phyloP scores from a whole-genome alignment of 2,329 filamentous ascomycete genomes.

The Orbilia quercus region DNA sequence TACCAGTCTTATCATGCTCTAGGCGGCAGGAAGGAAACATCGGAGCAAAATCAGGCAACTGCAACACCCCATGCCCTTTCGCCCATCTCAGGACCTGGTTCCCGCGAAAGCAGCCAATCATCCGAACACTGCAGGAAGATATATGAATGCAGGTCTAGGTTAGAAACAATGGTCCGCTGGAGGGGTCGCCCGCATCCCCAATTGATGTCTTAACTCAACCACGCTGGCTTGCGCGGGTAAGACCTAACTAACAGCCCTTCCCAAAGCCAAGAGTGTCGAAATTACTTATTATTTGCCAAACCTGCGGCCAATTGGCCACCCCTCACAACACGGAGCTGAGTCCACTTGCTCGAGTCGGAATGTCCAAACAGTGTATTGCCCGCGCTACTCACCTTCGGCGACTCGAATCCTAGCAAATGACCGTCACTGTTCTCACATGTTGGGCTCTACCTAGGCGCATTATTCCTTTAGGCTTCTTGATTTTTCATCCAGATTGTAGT shows the following conservation, averaged over 20 bases:
- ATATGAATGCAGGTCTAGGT: slow-evolving; percentile 38
- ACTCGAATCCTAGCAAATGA: slow-evolving; percentile 28
- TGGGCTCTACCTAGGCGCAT: neutral
- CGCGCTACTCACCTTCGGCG: too few species aligned
- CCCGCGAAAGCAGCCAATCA: slow-evolving; percentile 50
- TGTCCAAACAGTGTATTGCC: slow-evolving; percentile 22
- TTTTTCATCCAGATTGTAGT: neutral
- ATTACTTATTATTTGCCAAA: slow-evolving; percentile 2
- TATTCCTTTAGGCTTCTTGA: neutral
- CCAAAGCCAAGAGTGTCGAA: slow-evolving; percentile 10
- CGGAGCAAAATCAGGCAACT: slow-evolving; percentile 52
- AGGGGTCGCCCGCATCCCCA: slow-evolving; percentile 32
- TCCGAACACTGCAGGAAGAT: slow-evolving; percentile 1
- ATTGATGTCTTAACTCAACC: slow-evolving; percentile 26
- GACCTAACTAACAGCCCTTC: slow-evolving; percentile 18
- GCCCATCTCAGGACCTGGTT: slow-evolving; percentile 42
- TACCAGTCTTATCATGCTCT: slow-evolving; percentile 50
- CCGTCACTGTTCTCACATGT: neutral
- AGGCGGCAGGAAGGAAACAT: slow-evolving; percentile 53
- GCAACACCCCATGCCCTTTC: slow-evolving; percentile 35
- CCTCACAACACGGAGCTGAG: neutral
- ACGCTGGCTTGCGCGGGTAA: slow-evolving; percentile 6
- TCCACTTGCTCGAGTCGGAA: slow-evolving; percentile 32
- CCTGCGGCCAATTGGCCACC: neutral
- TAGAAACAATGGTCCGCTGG: slow-evolving; percentile 35